Evolutionary conservation across 139 green algal genomes (phyloP), one percentile per base, ranked within the genome.

Genomic region (Coelastrella sp.): DNA sequence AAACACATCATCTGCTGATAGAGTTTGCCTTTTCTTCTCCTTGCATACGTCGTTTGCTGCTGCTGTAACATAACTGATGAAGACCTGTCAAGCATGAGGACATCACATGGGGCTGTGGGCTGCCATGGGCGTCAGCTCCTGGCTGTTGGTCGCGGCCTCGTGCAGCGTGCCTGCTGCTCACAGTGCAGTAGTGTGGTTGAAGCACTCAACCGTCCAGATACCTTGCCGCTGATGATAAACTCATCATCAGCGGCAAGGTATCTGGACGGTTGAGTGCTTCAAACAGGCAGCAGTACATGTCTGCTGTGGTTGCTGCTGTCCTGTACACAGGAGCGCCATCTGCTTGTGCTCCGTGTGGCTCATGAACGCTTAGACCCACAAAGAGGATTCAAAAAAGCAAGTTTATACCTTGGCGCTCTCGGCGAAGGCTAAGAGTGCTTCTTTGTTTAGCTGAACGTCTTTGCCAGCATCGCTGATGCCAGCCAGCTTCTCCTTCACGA

Each of bases 21-120:
- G 93, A 0, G 97, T 99, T 87, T 95, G 92, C 5, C 97, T 94
- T 81, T 97, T 98, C 22, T 93, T 90, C 54, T 98, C 97, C 23
- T 93, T 93, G 88, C 95, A 97, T 3, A 98, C 90, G 71, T 99
- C 97, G 79, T 98, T 98, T 7, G 97, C 95, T n/a, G 97, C 95
- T 5, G 96, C 92, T 3, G 96, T 96, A 3, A 99, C 86, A 77
- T 97, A 98, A 80, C 94, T 95, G 56, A 99, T 98, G 84, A 99
- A 99, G 7, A 97, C 90, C 68, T 87, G 86, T 7, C 7, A 5
- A 88, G 68, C 68, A 58, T 13, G 65, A 23, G 3, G 20, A 57
- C 22, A 60, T 22, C 61, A 86, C 32, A 47, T 47, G 32, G 32
- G 32, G 32, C 32, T 47, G 32, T 47, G 32, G 32, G 32, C 32